Percentiles rank a stretch among this genome's conserved stretches.
phyloP scores from a whole-genome alignment of 1,284 basidiomycete species.

The Tylopilus sp. region DNA sequence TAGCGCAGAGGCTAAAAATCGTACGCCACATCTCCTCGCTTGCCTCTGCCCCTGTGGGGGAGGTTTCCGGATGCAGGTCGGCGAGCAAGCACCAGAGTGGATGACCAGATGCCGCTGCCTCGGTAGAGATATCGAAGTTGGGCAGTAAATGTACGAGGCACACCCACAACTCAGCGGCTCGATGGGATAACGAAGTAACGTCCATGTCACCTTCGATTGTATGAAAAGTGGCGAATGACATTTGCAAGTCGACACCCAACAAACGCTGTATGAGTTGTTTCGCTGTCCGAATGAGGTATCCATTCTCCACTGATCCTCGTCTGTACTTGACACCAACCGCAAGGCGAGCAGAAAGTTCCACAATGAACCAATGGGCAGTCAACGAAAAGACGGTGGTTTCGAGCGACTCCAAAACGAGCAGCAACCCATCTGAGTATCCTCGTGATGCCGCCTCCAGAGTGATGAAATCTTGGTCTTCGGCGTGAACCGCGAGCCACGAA shows the following conservation, averaged over 20 bases:
- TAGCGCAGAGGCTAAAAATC: slow-evolving; percentile 65
- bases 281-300: slow-evolving; percentile 25
- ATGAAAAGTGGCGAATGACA: slow-evolving; percentile 43
- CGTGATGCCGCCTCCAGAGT: slow-evolving; percentile 35
- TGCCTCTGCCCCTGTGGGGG: slow-evolving; percentile 42
- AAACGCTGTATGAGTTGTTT: slow-evolving; percentile 49
- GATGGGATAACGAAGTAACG: slow-evolving; percentile 30
- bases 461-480: slow-evolving; percentile 33
- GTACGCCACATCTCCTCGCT: slow-evolving; percentile 75
- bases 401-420: slow-evolving; percentile 38
- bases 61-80: slow-evolving; percentile 33
- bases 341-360: slow-evolving; percentile 54
- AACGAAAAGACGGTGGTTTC: slow-evolving; percentile 40
- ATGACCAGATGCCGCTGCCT: slow-evolving; percentile 28
- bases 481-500: slow-evolving; percentile 40
- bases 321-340: slow-evolving; percentile 24
- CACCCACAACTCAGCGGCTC: slow-evolving; percentile 72
- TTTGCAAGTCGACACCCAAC: slow-evolving; percentile 50
- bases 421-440: slow-evolving; percentile 40
- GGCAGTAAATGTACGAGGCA: slow-evolving; percentile 59
- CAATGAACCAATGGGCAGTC: slow-evolving; percentile 53
- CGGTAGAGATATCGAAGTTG: slow-evolving; percentile 14
- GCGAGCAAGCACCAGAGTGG: slow-evolving; percentile 48
- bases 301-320: slow-evolving; percentile 29
- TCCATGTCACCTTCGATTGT: slow-evolving; percentile 37